Evolutionary conservation across 2,329 filamentous ascomycete species (phyloP), one percentile per base, ranked within the genome.

Genomic region (Claviceps arundinis): DNA sequence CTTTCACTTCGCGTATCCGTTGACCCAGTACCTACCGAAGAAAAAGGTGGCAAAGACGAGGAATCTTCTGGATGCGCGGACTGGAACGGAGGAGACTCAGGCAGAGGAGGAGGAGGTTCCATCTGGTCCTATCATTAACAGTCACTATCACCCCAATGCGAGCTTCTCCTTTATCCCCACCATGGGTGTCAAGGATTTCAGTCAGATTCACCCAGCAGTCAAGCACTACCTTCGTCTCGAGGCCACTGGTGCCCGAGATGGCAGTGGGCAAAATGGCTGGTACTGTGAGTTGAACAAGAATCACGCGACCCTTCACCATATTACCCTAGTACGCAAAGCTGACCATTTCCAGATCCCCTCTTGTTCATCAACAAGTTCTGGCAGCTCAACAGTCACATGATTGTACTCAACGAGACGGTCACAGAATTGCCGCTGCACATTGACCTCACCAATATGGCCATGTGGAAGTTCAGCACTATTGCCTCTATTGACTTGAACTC

Each of bases 291-390:
- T 38, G 30, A 34, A 37, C n/a, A 17, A 46, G 37, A 41, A 22
- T 24, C 13, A 30, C 9, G 6, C 30, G 5, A 30, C 19, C 34
- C 37, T n/a, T 22, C 19, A 2, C 14, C 3, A 4, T 14, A 9
- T 22, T 11, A 34, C 40, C 17, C 5, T n/a, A 22, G 17, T 37
- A 41, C 48, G 47, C 60, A 61, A 48, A 64, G 56, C 26, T 50
- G 34, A 34, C 13, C 13, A 19, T 37, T 34, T n/a, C 1, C 50
- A 75, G 73, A 81, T 64, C 93, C 93, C 4, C 80, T 96, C 45
- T 71, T 97, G 41, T 98, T 89, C 65, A 74, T 93, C 64, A 98
- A 98, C 70, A 94, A 86, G 4, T 98, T 98, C 70, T 98, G 93
- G 93, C 91, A 97, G 69, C 76, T 98, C 57, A 87, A 80, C 64